These are phyloP conservation scores for Diaporthe aspalathi DNA, from an alignment of 2,329 filamentous ascomycete species.

Conservation along the genomic window DNA sequence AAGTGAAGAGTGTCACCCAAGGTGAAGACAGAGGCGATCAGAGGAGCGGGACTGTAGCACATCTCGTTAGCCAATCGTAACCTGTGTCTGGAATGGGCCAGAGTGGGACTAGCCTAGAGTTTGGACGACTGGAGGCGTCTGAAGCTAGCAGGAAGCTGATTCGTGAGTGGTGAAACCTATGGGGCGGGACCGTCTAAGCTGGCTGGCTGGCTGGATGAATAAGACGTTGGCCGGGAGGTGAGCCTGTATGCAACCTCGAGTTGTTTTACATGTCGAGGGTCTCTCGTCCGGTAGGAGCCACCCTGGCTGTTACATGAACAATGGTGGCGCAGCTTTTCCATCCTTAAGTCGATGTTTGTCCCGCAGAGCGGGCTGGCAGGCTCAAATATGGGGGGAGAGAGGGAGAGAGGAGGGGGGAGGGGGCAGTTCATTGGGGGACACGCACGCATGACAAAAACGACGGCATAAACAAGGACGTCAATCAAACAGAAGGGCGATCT, in stretches of 20 bases:
- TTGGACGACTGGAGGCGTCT: conserved; percentile 18
- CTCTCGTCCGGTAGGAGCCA: conserved; percentile 5
- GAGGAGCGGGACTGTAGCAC: conserved; percentile 23
- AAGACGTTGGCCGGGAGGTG: conserved; percentile 8
- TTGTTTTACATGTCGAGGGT: not conserved
- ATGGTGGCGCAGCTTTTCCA: conserved; percentile 24
- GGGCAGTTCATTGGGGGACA: too few species aligned
- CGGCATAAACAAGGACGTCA: conserved; percentile 1
- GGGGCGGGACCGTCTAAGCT: conserved; percentile 23
- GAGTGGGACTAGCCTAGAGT: conserved; percentile 20
- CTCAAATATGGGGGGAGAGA: conserved; percentile 9
- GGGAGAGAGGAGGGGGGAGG: too few species aligned
- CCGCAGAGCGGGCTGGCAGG: not conserved
- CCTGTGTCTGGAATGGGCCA: conserved; percentile 12
- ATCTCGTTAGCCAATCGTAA: conserved; percentile 38
- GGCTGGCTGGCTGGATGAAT: conserved; percentile 5
- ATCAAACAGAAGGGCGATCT: conserved; percentile 15
- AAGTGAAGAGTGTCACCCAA: conserved; percentile 20
- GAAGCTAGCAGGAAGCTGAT: conserved; percentile 30
- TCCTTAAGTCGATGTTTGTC: conserved; percentile 4
- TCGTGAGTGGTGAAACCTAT: conserved; percentile 31
- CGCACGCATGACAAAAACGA: not conserved
- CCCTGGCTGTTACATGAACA: conserved; percentile 11
- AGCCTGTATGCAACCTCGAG: not conserved
- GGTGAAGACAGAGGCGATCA: not conserved